Evolutionary conservation across 192 early-diverging fungal genomes (phyloP).

Genomic region (Entomortierella beljakovae): DNA sequence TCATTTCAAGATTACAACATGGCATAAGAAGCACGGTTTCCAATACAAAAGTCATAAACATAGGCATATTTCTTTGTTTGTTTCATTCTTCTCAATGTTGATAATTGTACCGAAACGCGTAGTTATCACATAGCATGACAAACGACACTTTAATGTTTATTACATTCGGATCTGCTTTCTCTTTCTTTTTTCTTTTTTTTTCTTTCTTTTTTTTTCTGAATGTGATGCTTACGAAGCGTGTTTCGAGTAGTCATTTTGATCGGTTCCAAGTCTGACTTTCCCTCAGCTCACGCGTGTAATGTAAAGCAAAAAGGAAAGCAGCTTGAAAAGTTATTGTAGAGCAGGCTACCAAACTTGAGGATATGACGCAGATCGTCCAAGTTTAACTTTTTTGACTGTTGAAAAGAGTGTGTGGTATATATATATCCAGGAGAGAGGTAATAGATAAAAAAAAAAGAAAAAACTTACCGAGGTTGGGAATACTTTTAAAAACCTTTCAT

Average conservation of each 20-base stretch:
- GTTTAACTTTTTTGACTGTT: no score
- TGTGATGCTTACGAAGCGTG: background rate
- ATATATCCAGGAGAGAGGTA: no score
- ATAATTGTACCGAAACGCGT: no score
- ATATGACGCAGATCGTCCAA: no score
- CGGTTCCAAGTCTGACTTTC: background rate
- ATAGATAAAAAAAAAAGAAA: no score
- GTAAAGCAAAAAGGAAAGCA: background rate
- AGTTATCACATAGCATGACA: background rate
- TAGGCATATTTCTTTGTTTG: no score
- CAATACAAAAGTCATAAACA: no score
- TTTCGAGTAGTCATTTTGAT: background rate
- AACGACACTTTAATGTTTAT: background rate
- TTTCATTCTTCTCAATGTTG: no score
- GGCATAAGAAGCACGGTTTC: no score
- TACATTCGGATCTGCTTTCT: background rate
- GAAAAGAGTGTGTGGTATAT: no score
- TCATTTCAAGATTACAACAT: background rate
- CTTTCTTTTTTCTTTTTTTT: slow-evolving; percentile 4
- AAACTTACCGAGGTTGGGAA: slow-evolving; percentile 88
- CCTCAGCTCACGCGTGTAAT: background rate
- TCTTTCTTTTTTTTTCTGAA: background rate
- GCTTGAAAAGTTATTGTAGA: no score
- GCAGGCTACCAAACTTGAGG: no score
- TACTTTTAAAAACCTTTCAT: slow-evolving; percentile 75